Evolutionary conservation across 2,329 filamentous ascomycete genomes (phyloP), one percentile per base, ranked within the genome.

Genomic region (Sclerotinia spermophila): DNA sequence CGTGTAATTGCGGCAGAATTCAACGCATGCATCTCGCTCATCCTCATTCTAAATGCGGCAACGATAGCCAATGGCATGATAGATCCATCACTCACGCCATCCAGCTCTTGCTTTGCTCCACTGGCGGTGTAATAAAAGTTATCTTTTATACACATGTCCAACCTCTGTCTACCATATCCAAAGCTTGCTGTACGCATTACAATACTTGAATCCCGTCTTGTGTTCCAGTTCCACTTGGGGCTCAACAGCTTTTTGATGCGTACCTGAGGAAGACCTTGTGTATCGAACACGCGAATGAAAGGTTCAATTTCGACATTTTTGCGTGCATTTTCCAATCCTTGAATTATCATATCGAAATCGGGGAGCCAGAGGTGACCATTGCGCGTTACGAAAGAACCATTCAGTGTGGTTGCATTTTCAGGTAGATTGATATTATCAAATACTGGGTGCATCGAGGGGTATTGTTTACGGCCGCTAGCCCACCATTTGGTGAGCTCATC

Each of bases 111-210:
- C 15, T 13, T 24, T 8, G 13, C n/a, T 4, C 24, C 33, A 5
- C n/a, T 35, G 21, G 33, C 5, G 6, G 5, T 11, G 33, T 53
- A 30, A 27, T 53, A 65, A 1, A 40, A 27, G 3, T 53, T 21
- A 6, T 67, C 53, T 15, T 24, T 60, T 3, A 67, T 19, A 51
- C 69, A 71, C 69, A 71, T 68, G 55, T 71, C 69, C 38, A 55
- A 67, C 10, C 55, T 24, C 58, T 71, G 64, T n/a, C 33, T 60
- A 24, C 69, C 69, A 40, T 61, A 55, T 6, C 69, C 69, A 53
- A 68, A 71, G 8, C 69, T 71, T 2, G 69, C 69, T 21, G 69
- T 55, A 19, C 69, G 69, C 69, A 71, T 71, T 11, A 71, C 5
- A 2, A 71, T 15, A 30, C n/a, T 19, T 24, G 11, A 24, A 42